Percentiles rank a stretch among this genome's conserved stretches.
phyloP scores from a whole-genome alignment of 164 flowering plant genomes.

The Aristolochia californica region DNA sequence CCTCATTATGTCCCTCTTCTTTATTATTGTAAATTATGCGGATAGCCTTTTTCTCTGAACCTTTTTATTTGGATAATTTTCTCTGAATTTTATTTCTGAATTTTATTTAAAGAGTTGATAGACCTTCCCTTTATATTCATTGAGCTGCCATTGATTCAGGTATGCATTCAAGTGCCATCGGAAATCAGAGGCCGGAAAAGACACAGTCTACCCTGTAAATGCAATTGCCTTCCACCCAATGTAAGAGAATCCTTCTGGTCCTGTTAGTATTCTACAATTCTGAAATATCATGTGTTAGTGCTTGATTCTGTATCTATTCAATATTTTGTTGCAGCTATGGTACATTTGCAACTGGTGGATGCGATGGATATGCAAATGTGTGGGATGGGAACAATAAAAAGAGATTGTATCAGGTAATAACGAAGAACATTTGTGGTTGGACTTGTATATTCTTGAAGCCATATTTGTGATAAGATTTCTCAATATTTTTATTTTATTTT shows the following conservation, averaged over 20 bases:
- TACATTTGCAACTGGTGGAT: conserved; percentile 93
- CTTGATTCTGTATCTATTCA: not conserved
- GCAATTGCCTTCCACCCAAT: conserved; percentile 94
- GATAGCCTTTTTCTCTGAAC: not conserved
- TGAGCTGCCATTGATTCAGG: conserved; percentile 45
- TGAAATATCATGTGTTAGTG: not conserved
- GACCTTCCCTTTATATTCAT: too few relatives aligned
- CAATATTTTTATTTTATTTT: not conserved
- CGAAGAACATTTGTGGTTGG: too few relatives aligned
- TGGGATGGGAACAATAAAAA: conserved; percentile 76
- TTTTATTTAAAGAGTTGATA: too few relatives aligned
- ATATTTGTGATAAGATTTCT: not conserved
- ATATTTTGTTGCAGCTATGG: conserved; percentile 51
- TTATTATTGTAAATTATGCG: not conserved
- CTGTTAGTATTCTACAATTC: too few relatives aligned
- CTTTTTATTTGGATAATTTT: not conserved
- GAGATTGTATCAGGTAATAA: conserved; percentile 79
- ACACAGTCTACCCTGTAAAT: conserved; percentile 88
- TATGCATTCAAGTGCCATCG: conserved; percentile 98
- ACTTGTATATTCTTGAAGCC: too few relatives aligned
- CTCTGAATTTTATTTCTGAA: too few relatives aligned
- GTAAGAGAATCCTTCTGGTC: conserved; percentile 30
- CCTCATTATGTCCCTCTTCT: not conserved
- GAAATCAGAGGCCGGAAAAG: conserved; percentile 89
- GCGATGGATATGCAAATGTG: conserved; percentile 12